These are phyloP conservation scores for Colletotrichum sp. DNA, from an alignment of 2,329 filamentous ascomycete species.

Conservation along the genomic window DNA sequence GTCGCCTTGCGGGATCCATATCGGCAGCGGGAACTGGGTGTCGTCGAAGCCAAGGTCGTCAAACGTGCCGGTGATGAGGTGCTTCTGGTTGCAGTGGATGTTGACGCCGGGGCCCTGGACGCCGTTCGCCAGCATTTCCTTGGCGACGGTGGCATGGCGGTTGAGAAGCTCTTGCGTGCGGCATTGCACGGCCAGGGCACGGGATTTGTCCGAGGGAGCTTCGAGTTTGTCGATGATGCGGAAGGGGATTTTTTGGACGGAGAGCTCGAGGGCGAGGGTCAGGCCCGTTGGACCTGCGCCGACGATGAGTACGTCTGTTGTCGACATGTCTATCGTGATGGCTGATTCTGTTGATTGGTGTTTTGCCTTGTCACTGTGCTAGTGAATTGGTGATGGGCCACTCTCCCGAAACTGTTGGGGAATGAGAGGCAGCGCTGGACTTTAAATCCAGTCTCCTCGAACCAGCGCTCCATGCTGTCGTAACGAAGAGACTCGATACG, in stretches of 20 bases:
- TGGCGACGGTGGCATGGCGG: slow-evolving; percentile 42
- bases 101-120: slow-evolving; percentile 40
- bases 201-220: slow-evolving; percentile 39
- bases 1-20: slow-evolving; percentile 37
- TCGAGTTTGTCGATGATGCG: slow-evolving; percentile 41
- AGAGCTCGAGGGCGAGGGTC: slow-evolving; percentile 35
- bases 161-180: slow-evolving; percentile 55
- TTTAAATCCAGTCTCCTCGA: not conserved
- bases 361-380: not conserved
- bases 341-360: not conserved
- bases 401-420: not conserved
- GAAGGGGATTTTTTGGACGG: slow-evolving; percentile 33
- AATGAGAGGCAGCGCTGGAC: not conserved
- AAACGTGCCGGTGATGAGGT: slow-evolving; percentile 34
- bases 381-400: not conserved
- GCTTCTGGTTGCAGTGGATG: slow-evolving; percentile 38
- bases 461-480: not conserved
- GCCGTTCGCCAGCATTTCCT: slow-evolving; percentile 39
- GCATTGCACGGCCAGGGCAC: slow-evolving; percentile 50
- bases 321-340: slow-evolving; percentile 29
- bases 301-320: slow-evolving; percentile 34
- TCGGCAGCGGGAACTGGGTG: slow-evolving; percentile 33
- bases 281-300: slow-evolving; percentile 42
- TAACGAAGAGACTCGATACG: not conserved
- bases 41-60: slow-evolving; percentile 32